A percentile compares a stretch with the other conserved stretches of the same genome.
phyloP scores from a whole-genome alignment of 768 basidiomycete genomes.

The Imleria badia region DNA sequence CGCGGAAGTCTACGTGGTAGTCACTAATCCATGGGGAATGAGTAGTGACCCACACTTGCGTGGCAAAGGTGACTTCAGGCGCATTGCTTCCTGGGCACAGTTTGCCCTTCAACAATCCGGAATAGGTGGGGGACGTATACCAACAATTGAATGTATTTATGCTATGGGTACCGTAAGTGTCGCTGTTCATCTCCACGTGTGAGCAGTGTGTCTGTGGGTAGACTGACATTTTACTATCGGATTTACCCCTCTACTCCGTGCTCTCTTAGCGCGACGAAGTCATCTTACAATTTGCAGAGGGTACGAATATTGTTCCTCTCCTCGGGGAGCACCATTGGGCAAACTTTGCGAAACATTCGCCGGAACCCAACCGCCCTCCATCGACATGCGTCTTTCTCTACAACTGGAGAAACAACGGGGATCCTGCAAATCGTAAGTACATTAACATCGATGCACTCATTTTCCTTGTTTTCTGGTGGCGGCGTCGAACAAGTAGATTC shows the following conservation, averaged over 20 bases:
- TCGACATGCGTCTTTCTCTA: conserved; percentile 29
- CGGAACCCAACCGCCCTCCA: conserved; percentile 6
- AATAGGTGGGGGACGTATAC: conserved; percentile 4
- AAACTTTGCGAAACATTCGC: not conserved
- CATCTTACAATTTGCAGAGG: conserved; percentile 27
- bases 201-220: not conserved
- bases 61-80: conserved; percentile 15
- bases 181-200: not conserved
- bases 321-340: conserved; percentile 30
- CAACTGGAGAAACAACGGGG: conserved; percentile 32
- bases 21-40: conserved; percentile 27
- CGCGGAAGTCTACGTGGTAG: conserved; percentile 22
- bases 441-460: not conserved
- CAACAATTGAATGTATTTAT: conserved; percentile 26
- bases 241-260: not conserved
- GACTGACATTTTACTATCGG: not conserved
- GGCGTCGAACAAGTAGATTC: not conserved
- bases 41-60: conserved; percentile 5
- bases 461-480: not conserved
- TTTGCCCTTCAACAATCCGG: conserved; percentile 24
- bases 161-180: conserved; percentile 33
- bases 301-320: conserved; percentile 27
- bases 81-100: conserved; percentile 26
- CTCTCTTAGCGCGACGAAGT: conserved; percentile 27
- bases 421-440: conserved; percentile 31